Conservation (phyloP, 2,329 filamentous ascomycete genomes). For the Dothidotthia symphoricarpi region DNA sequence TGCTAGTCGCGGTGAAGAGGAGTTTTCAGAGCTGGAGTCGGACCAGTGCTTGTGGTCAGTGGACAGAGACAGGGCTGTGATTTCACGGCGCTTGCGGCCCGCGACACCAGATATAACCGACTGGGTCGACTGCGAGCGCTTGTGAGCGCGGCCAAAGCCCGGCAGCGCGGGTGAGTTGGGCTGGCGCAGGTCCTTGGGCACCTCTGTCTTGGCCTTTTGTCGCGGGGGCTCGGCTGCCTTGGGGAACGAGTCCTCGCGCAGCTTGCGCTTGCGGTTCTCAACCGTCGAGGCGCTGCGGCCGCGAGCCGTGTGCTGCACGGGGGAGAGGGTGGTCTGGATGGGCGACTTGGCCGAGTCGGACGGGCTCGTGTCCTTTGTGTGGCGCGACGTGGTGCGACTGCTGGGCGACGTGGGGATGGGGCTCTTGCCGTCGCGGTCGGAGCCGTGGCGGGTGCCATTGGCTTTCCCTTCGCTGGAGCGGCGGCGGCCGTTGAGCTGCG, state of each 20-base stretch:
- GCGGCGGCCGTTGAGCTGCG: conserved; percentile 26
- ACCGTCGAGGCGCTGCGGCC: conserved; percentile 40
- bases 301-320: conserved; percentile 26
- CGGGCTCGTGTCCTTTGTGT: conserved; percentile 38
- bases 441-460: conserved; percentile 32
- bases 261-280: conserved; percentile 44
- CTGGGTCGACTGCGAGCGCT: conserved; percentile 42
- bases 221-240: conserved; percentile 41
- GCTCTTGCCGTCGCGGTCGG: conserved; percentile 34
- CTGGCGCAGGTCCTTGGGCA: conserved; percentile 32
- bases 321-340: conserved; percentile 25
- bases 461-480: conserved; percentile 22
- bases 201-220: conserved; percentile 42
- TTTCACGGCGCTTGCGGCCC: conserved; percentile 38
- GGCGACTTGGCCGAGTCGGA: conserved; percentile 30
- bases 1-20: conserved; percentile 36
- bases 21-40: conserved; percentile 39
- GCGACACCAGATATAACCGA: conserved; percentile 30
- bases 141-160: conserved; percentile 37
- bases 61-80: conserved; percentile 29
- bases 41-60: conserved; percentile 35
- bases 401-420: conserved; percentile 37
- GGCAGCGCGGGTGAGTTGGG: conserved; percentile 37
- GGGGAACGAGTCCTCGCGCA: conserved; percentile 38
- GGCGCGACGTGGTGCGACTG: conserved; percentile 34